These are phyloP conservation scores for Thraustochytrium sp. DNA, from an alignment of 352 stramenopile genomes.

Conservation along the genomic window DNA sequence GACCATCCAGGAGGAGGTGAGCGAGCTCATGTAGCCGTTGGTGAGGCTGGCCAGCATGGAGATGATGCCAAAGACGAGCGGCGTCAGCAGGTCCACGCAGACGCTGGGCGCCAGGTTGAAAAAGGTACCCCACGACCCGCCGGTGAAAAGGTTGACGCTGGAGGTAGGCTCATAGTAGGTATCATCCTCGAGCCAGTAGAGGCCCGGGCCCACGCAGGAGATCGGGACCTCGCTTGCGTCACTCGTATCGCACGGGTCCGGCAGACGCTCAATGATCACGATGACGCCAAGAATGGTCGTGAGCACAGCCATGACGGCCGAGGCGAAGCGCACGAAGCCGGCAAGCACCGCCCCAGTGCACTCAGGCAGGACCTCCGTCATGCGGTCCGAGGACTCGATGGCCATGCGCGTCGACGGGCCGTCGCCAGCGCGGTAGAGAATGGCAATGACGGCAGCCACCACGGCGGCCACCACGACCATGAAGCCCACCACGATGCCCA, in stretches of 20 bases:
- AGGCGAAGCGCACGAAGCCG: neutral
- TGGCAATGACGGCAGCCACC: neutral
- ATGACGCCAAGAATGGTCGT: conserved; percentile 20
- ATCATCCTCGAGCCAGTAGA: neutral
- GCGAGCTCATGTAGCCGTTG: neutral
- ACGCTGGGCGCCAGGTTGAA: neutral
- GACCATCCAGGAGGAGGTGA: neutral
- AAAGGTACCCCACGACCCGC: neutral
- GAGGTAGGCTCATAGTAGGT: neutral
- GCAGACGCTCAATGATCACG: neutral
- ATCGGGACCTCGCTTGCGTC: neutral
- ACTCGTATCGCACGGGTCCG: neutral
- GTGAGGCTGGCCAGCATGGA: neutral
- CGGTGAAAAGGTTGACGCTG: neutral
- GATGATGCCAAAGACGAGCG: conserved; percentile 12
- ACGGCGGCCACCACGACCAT: neutral
- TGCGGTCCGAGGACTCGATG: neutral
- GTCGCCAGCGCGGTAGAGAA: neutral
- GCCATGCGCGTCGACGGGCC: neutral
- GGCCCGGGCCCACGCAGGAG: conserved; percentile 9
- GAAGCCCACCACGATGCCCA: conserved; percentile 19
- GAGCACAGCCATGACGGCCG: neutral
- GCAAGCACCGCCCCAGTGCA: neutral
- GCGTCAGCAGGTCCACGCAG: conserved; percentile 18
- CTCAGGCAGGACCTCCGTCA: neutral